phyloP scores from a whole-genome alignment of 352 stramenopile species.

The Globisporangium ultimum region DNA sequence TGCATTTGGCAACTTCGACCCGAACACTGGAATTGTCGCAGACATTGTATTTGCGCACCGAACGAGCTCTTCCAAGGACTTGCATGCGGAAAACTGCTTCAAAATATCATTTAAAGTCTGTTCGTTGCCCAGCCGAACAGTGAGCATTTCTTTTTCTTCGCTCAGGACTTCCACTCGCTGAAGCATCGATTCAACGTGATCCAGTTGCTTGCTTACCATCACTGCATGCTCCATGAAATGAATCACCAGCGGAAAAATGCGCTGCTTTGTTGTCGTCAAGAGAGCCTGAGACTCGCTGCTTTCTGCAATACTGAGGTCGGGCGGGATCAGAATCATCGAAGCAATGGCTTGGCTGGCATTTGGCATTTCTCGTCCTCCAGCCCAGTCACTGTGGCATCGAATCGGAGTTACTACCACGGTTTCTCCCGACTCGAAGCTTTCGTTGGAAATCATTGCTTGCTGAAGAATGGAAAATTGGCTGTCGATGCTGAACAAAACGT shows the following conservation, averaged over 20 bases:
- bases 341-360: neutral
- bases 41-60: slow-evolving; percentile 5
- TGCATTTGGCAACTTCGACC: neutral
- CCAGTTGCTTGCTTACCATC: neutral
- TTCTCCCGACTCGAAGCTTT: slow-evolving; percentile 12
- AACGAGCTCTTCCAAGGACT: slow-evolving; percentile 11
- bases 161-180: neutral
- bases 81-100: slow-evolving; percentile 2
- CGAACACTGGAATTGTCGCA: slow-evolving; percentile 2
- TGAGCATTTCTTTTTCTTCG: neutral
- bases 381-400: neutral
- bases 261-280: neutral
- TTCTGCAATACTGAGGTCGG: neutral
- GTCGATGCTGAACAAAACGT: neutral
- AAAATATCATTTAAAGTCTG: neutral
- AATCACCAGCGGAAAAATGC: slow-evolving; percentile 8
- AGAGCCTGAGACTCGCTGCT: neutral
- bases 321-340: slow-evolving; percentile 7
- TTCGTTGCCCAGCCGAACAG: neutral
- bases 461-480: slow-evolving; percentile 14
- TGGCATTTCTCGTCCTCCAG: neutral
- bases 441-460: slow-evolving; percentile 8
- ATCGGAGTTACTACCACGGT: slow-evolving; percentile 9
- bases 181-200: neutral
- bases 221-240: slow-evolving; percentile 5